phyloP scores from a whole-genome alignment of 2,329 filamentous ascomycete species.

The Nemania bipapillata region DNA sequence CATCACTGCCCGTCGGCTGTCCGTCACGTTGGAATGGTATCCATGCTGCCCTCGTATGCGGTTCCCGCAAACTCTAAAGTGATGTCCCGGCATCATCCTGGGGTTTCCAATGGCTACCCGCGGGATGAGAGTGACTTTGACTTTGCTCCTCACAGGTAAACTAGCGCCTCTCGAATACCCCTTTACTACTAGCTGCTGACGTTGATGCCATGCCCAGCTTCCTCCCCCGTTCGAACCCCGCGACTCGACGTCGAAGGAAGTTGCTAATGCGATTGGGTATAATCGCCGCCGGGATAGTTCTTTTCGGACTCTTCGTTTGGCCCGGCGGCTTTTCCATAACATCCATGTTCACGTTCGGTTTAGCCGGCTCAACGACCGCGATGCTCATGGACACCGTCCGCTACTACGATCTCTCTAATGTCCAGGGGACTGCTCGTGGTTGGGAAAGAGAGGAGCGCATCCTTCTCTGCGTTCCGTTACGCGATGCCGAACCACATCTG shows the following conservation, averaged over 20 bases:
- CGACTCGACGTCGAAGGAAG: slow-evolving; percentile 77
- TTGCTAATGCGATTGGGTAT: slow-evolving; percentile 75
- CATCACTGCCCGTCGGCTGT: slow-evolving; percentile 14
- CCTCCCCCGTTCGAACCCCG: slow-evolving; percentile 79
- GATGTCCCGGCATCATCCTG: slow-evolving; percentile 85
- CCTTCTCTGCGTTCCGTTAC: slow-evolving; percentile 89
- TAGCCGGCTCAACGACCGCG: slow-evolving; percentile 73
- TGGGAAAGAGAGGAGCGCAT: slow-evolving; percentile 98
- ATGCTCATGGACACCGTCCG: slow-evolving; percentile 92
- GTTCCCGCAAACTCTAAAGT: slow-evolving; percentile 67
- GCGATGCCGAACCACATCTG: slow-evolving; percentile 91
- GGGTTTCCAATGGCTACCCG: slow-evolving; percentile 86
- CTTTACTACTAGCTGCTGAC: slow-evolving; percentile 26
- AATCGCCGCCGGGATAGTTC: slow-evolving; percentile 66
- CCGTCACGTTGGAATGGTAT: slow-evolving; percentile 63
- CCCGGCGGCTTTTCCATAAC: slow-evolving; percentile 70
- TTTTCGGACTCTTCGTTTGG: slow-evolving; percentile 81
- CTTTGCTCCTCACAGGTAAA: slow-evolving; percentile 89
- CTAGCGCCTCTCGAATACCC: slow-evolving; percentile 54
- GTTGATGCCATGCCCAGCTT: slow-evolving; percentile 69
- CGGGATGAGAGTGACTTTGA: slow-evolving; percentile 77
- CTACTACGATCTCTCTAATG: slow-evolving; percentile 94
- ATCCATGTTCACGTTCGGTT: slow-evolving; percentile 74
- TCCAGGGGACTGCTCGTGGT: slow-evolving; percentile 88
- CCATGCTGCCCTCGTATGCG: slow-evolving; percentile 72